These are phyloP conservation scores for Saccharomycopsis babjevae DNA, from an alignment of 805 yeast species.

Conservation along the genomic window DNA sequence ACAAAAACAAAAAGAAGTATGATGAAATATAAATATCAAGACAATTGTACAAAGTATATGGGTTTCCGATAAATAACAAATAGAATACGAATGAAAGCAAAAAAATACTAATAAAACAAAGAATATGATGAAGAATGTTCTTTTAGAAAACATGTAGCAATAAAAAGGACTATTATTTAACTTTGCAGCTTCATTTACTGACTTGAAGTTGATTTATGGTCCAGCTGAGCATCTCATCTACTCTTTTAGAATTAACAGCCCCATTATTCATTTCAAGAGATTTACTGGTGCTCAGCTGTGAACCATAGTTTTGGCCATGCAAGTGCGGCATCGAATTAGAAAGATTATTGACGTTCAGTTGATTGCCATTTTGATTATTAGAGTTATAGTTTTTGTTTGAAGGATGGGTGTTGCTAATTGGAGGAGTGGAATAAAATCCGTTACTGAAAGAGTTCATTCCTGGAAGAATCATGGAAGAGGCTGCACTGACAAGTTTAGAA, in stretches of 20 bases:
- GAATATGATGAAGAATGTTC: not conserved
- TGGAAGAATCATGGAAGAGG: conserved; percentile 10
- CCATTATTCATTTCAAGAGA: not conserved
- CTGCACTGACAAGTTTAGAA: conserved; percentile 6
- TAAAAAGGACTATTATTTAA: not conserved
- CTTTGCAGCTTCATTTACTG: not conserved
- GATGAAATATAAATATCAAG: not conserved
- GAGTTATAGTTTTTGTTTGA: conserved; percentile 1
- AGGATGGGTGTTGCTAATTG: not conserved
- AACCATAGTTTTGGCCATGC: not conserved
- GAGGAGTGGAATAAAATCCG: not conserved
- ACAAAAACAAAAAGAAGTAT: not conserved
- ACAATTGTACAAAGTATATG: not conserved
- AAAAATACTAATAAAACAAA: not conserved
- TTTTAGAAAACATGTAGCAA: too few relatives aligned
- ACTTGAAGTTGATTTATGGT: conserved; percentile 11
- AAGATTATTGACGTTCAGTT: conserved; percentile 5
- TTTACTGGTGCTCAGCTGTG: not conserved
- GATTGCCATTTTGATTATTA: conserved; percentile 8
- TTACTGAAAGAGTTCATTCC: conserved; percentile 7
- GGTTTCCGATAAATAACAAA: not conserved
- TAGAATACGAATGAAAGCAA: not conserved
- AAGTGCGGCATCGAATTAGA: not conserved
- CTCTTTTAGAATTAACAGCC: not conserved
- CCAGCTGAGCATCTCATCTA: conserved; percentile 5